Evolutionary conservation across 371 early-diverging fungal genomes (phyloP).

Genomic region (Apophysomyces ossiformis): DNA sequence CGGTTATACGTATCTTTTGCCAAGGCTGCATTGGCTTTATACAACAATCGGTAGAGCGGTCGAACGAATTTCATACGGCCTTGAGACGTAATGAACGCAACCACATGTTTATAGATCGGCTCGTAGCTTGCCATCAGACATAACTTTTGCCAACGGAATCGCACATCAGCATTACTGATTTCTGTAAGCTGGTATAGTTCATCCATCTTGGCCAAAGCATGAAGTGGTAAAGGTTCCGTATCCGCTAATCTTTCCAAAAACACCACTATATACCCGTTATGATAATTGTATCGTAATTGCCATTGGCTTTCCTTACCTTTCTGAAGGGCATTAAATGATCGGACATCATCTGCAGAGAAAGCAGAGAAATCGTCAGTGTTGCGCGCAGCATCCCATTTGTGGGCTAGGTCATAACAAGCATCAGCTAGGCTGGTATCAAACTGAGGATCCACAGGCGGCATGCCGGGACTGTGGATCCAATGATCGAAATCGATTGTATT

Average conservation of each 20-base stretch:
- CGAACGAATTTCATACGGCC: constrained; percentile 95
- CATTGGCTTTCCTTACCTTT: constrained; percentile 46
- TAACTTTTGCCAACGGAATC: constrained; percentile 82
- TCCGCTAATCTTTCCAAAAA: constrained; percentile 81
- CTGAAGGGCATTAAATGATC: constrained; percentile 69
- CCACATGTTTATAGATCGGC: constrained; percentile 71
- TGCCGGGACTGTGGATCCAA: constrained; percentile 84
- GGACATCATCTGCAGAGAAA: constrained; percentile 63
- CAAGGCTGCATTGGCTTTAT: constrained; percentile 59
- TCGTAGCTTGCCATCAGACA: constrained; percentile 79
- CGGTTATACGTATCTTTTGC: constrained; percentile 80
- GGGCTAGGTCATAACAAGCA: constrained; percentile 78
- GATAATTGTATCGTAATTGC: neutral
- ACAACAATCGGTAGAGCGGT: constrained; percentile 71
- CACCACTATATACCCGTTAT: constrained; percentile 49
- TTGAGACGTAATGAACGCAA: constrained; percentile 79
- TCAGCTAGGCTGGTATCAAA: constrained; percentile 83
- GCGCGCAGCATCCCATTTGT: constrained; percentile 68
- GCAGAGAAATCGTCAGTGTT: constrained; percentile 41
- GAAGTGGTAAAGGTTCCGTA: constrained; percentile 58
- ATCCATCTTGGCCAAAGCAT: constrained; percentile 69
- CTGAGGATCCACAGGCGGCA: constrained; percentile 84
- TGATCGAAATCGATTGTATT: constrained; percentile 81
- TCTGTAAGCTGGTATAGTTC: constrained; percentile 66
- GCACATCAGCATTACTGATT: constrained; percentile 81